Percentiles rank a stretch among this genome's conserved stretches.
phyloP scores from a whole-genome alignment of 2,329 filamentous ascomycete genomes.

The Sarocladium oryzae region DNA sequence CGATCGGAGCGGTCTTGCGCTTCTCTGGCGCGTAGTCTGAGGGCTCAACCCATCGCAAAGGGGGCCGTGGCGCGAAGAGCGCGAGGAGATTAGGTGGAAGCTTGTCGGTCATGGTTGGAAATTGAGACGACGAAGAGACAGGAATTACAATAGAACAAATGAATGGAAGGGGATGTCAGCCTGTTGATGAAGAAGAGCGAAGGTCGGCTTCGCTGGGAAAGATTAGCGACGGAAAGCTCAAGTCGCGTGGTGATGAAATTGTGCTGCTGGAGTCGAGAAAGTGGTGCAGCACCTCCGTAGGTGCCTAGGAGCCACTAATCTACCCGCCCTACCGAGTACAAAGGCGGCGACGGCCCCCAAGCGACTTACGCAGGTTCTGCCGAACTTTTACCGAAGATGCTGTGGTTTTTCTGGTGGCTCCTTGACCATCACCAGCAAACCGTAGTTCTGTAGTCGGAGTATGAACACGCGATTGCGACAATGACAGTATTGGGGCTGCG shows the following conservation, averaged over 20 bases:
- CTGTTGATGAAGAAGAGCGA: too few relatives aligned
- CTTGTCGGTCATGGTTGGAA: slow-evolving; percentile 80
- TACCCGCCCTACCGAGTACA: too few relatives aligned
- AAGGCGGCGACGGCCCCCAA: slow-evolving; percentile 5
- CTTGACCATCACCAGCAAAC: too few relatives aligned
- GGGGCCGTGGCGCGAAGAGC: slow-evolving; percentile 90
- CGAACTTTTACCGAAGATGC: slow-evolving; percentile 6
- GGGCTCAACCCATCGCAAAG: slow-evolving; percentile 81
- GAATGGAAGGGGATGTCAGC: not conserved
- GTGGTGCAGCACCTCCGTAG: not conserved
- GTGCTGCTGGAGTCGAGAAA: not conserved
- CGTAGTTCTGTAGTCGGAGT: not conserved
- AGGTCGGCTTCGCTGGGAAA: too few relatives aligned
- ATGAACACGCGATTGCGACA: slow-evolving; percentile 17
- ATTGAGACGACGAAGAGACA: slow-evolving; percentile 12
- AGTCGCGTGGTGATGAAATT: slow-evolving; percentile 8
- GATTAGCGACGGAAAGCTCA: not conserved
- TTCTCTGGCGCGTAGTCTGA: slow-evolving; percentile 78
- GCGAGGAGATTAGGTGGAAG: slow-evolving; percentile 86
- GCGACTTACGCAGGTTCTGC: slow-evolving; percentile 4
- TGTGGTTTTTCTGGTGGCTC: slow-evolving; percentile 7
- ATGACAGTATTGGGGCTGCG: slow-evolving; percentile 52
- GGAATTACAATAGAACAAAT: not conserved
- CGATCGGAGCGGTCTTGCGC: slow-evolving; percentile 66
- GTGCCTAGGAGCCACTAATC: too few relatives aligned